Evolutionary conservation across 345 rosid genomes (phyloP).

Genomic region (Turnera subulata): DNA sequence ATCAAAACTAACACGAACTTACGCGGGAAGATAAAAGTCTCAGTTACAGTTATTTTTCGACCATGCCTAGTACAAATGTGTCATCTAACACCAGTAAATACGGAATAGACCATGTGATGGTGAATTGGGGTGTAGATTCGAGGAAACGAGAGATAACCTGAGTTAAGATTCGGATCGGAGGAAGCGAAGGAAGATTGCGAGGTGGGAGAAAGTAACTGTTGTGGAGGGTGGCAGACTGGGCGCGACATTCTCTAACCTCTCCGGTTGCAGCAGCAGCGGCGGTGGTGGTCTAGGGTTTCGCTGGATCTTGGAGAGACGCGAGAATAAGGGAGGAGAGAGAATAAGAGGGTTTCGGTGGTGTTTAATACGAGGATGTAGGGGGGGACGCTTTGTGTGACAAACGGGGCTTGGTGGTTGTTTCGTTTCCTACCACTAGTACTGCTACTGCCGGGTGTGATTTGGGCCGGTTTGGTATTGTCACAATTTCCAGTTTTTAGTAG

Average conservation of each 20-base stretch:
- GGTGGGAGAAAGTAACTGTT: constrained; percentile 16
- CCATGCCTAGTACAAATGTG: too few relatives aligned
- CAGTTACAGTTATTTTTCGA: too few relatives aligned
- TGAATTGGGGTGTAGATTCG: background rate
- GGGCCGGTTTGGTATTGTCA: too few relatives aligned
- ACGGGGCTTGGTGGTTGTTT: too few relatives aligned
- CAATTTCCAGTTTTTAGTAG: too few relatives aligned
- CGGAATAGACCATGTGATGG: background rate
- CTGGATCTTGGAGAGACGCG: constrained; percentile 41
- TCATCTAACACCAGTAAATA: too few relatives aligned
- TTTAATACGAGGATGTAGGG: too few relatives aligned
- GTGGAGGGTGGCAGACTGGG: background rate
- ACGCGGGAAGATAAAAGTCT: too few relatives aligned
- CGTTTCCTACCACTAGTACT: too few relatives aligned
- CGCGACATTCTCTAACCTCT: constrained; percentile 25
- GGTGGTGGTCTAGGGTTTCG: constrained; percentile 56
- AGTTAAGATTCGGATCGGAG: constrained; percentile 12
- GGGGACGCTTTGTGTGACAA: too few relatives aligned
- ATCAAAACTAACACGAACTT: too few relatives aligned
- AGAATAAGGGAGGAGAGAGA: background rate
- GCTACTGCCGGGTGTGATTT: too few relatives aligned
- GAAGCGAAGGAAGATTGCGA: constrained; percentile 2
- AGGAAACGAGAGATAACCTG: background rate
- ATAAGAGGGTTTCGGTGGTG: background rate
- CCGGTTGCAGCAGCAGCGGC: constrained; percentile 3